A percentile compares a stretch with the other conserved stretches of the same genome.
phyloP scores from a whole-genome alignment of 2,329 filamentous ascomycete genomes.

The Stagonosporopsis tanaceti region DNA sequence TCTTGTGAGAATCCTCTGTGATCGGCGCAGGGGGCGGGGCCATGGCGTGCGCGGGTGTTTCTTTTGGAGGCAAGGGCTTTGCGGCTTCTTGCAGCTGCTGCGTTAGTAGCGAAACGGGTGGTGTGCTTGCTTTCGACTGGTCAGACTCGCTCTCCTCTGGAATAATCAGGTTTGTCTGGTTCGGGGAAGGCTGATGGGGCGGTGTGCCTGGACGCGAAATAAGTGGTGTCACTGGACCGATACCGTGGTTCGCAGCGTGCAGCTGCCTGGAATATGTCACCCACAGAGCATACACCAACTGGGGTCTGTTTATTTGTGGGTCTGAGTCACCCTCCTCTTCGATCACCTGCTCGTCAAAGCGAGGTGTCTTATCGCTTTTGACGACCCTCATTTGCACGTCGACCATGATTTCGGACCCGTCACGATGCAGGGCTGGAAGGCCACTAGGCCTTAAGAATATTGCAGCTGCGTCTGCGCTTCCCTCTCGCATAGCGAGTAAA shows the following conservation, averaged over 20 bases:
- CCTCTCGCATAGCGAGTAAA: constrained; percentile 82
- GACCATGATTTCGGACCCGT: constrained; percentile 90
- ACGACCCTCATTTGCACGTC: constrained; percentile 97
- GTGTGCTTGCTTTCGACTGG: constrained; percentile 44
- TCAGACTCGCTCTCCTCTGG: constrained; percentile 48
- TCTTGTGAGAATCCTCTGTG: constrained; percentile 63
- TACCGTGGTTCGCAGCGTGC: constrained; percentile 73
- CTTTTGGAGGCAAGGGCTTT: constrained; percentile 53
- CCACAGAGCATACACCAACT: constrained; percentile 95
- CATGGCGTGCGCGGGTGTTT: constrained; percentile 20
- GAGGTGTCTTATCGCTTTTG: constrained; percentile 72
- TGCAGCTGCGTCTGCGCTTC: constrained; percentile 75
- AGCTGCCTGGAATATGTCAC: constrained; percentile 95
- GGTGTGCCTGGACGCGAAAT: constrained; percentile 74
- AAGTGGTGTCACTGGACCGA: constrained; percentile 70
- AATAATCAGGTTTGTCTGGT: constrained; percentile 63
- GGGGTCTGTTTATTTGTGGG: constrained; percentile 60
- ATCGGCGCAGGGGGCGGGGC: constrained; percentile 24
- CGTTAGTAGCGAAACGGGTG: constrained; percentile 58
- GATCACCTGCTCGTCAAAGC: constrained; percentile 68
- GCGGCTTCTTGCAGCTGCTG: constrained; percentile 61
- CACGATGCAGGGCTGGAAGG: constrained; percentile 83
- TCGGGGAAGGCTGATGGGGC: constrained; percentile 79
- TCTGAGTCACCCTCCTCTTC: constrained; percentile 61
- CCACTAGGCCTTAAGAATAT: constrained; percentile 86